These are phyloP conservation scores for Rhynchospora tenuis DNA, from an alignment of 176 grass and related monocot species.

Conservation along the genomic window DNA sequence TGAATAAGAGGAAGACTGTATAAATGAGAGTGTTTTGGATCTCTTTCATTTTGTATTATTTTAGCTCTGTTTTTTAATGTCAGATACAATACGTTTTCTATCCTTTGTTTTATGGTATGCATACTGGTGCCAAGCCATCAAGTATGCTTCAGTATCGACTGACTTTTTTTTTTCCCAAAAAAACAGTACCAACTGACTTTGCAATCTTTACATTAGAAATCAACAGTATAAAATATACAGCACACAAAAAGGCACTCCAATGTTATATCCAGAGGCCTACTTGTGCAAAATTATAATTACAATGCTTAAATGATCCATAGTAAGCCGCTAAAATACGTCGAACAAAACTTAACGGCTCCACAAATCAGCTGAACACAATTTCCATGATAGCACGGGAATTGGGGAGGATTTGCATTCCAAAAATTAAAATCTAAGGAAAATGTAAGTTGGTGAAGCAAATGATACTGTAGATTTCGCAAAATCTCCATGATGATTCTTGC, in stretches of 20 bases:
- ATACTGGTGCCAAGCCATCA: neutral
- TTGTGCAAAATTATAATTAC: slow-evolving; percentile 7
- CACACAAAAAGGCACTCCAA: neutral
- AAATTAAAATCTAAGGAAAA: slow-evolving; percentile 6
- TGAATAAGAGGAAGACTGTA: slow-evolving; percentile 6
- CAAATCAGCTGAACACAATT: slow-evolving; percentile 49
- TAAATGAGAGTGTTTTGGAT: neutral
- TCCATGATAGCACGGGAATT: slow-evolving; percentile 40
- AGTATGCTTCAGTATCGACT: neutral
- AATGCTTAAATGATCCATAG: neutral
- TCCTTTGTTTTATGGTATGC: neutral
- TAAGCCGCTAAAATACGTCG: slow-evolving; percentile 16
- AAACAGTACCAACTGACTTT: no score
- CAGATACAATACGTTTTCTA: neutral
- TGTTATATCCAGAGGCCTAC: neutral
- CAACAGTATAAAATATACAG: no score
- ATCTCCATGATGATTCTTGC: slow-evolving; percentile 25
- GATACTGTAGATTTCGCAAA: slow-evolving; percentile 39
- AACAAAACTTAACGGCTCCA: slow-evolving; percentile 38
- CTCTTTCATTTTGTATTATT: neutral
- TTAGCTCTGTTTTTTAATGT: neutral
- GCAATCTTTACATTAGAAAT: no score
- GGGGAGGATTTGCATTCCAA: slow-evolving; percentile 36
- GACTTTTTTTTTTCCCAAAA: no score
- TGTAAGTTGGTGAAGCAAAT: slow-evolving; percentile 36